Base-by-base conservation (phyloP, 805 yeast genomes). In the Kazachstania psychrophila region DNA sequence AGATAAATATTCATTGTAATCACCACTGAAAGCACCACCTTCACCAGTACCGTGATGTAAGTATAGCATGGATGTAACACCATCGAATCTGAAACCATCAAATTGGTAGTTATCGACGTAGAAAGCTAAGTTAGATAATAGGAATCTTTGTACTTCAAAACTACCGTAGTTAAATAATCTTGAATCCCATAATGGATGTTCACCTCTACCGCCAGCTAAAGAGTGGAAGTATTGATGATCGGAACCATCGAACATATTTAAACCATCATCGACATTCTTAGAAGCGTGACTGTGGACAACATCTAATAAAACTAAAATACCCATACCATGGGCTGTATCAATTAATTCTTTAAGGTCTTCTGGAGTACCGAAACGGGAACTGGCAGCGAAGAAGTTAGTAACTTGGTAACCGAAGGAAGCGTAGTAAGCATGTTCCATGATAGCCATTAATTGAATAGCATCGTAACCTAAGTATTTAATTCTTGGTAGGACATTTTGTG, bases 331-430 rank as follows among this genome's bases (percentile, higher is more conserved):
- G 4, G 97, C 97, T 5, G 83, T 76, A 60, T 92, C 98, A 32
- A 89, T 73, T 47, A 89, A 73, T 58, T 83, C 87, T 60, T 84
- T 88, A 52, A 89, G 69, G 34, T 92, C 96, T 49, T 92, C 97
- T 2, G 98, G 97, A 0, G 96, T 76, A 20, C 98, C 98, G 51
- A 69, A 92, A 44, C 98, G 72, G 6, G 96, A 88, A 36, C 92
- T 78, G 17, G 73, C 69, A 2, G 97, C 96, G 58, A 83, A 89
- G 57, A 89, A 92, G 41, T 80, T 83, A 16, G 97, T 88, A 19
- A 89, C 78, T 60, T 89, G 98, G 58, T 89, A 89, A n/a, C 98
- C 98, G 58, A 89, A 89, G 2, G 95, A 85, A 1, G 96, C 98
- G 58, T 89, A 89, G 58, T 89, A 89, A 2, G 98, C 97, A 58